Evolutionary conservation across 441 rosid genomes (phyloP), one percentile per base, ranked within the genome.

Genomic region (Dalechampia spathulata): DNA sequence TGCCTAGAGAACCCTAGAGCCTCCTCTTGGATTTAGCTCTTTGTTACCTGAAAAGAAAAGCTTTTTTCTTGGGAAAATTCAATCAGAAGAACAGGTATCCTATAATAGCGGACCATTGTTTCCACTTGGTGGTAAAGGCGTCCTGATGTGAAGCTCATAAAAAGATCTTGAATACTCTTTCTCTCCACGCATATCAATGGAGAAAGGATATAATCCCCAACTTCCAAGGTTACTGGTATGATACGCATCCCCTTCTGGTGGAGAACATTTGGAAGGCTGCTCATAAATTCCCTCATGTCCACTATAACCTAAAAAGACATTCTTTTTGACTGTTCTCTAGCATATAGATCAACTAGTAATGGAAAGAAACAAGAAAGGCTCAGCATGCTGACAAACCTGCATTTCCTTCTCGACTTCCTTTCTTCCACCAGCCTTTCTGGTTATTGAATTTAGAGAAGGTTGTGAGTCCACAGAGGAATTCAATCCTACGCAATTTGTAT

Each of bases 251-350:
- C 96, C 73, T 83, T 90, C 73, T 78, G 97, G 69, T 93, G 96
- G 66, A 93, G 96, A 65, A 93, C 96, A 73, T 90, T 93, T 12
- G 99, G 99, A 52, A 93, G 86, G 76, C 97, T 93, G 76, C 99
- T 93, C 97, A 93, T 93, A 72, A 93, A 93, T 79, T 89, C 99
- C 69, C 99, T 90, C 95, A 90, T 85, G 68, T 90, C 99, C 68
- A 93, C 99, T 70, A 90, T 82, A 64, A 90, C 84, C 99, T 92
- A 78, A 45, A 67, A 16, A 61, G 37, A 20, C 2, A 40, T n/a
- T 60, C 10, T 6, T 22, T 1, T 46, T 44, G 50, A 44, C 47
- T 15, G 16, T 20, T 45, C 58, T 50, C 34, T 6, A 26, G 39
- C 55, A 55, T 28, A 61, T 3, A 52, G 22, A 58, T n/a, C n/a